phyloP scores from a whole-genome alignment of 169 alveolate species.

The Plasmodium falciparum region DNA sequence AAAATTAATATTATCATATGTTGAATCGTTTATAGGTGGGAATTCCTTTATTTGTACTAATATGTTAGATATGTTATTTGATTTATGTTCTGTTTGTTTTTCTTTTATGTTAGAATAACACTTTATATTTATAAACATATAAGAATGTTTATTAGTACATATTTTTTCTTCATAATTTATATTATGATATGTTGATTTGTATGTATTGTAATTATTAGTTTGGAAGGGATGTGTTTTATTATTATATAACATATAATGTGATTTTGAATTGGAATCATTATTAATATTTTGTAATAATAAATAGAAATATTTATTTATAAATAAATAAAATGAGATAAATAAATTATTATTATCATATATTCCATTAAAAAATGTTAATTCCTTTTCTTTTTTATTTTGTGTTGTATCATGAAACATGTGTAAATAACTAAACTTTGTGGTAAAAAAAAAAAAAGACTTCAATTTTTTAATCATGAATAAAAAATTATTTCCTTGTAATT shows the following conservation, averaged over 20 bases:
- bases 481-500: slow-evolving; percentile 51
- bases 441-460: slow-evolving; percentile 52
- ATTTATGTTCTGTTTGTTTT: slow-evolving; percentile 3
- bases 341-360: slow-evolving; percentile 21
- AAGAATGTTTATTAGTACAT: slow-evolving; percentile 34
- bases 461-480: slow-evolving; percentile 42
- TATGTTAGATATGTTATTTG: slow-evolving; percentile 9
- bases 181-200: too few relatives aligned
- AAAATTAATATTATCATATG: slow-evolving; percentile 38
- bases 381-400: slow-evolving; percentile 27
- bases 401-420: slow-evolving; percentile 60
- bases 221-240: too few relatives aligned
- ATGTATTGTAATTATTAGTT: too few relatives aligned
- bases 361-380: slow-evolving; percentile 19
- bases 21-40: slow-evolving; percentile 42
- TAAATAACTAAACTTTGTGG: slow-evolving; percentile 59
- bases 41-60: slow-evolving; percentile 17
- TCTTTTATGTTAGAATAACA: neutral
- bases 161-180: too few relatives aligned
- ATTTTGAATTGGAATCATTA: too few relatives aligned
- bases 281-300: neutral
- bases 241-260: too few relatives aligned
- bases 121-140: slow-evolving; percentile 43
- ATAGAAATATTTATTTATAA: slow-evolving; percentile 57
- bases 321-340: slow-evolving; percentile 31